Evolutionary conservation across 495 filamentous ascomycete genomes (phyloP), one percentile per base, ranked within the genome.

Genomic region (Chlorociboria aeruginascens): DNA sequence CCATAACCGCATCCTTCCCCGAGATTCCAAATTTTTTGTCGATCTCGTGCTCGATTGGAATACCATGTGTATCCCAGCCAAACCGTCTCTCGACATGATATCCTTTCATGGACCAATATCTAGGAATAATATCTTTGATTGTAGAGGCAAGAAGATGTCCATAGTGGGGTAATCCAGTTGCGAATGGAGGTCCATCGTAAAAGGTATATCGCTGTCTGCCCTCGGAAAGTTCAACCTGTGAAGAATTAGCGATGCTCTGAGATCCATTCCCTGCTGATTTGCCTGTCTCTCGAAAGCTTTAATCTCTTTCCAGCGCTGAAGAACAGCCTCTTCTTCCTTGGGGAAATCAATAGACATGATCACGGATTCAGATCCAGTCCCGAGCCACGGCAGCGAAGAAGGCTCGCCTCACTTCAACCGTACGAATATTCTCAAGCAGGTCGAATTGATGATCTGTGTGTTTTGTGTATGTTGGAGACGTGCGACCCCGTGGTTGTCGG

Each of bases 81-180:
- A 80, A 81, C 32, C 73, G 65, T 38, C 79, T 69, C 66, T 82
- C 78, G 25, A 97, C 90, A 69, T 90, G 81, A 58, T 81, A 80
- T 10, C 92, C 92, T 64, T 93, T 94, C 88, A 95, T 95, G 32
- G 89, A 88, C 92, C 92, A 97, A 62, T 95, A 97, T 53, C 89
- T 69, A 1, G 90, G 89, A 55, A 97, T 92, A 50, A 96, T 89
- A 63, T 97, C 92, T 61, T 98, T 97, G 66, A 96, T 95, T 13
- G 92, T 96, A 17, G 89, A 95, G 14, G 90, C 85, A 49, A 98
- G 79, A 35, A 98, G 70, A 67, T 97, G 92, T 57, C 89, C 93
- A 65, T 97, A 98, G 66, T 97, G 93, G 29, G 92, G 93, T 12
- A 90, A 71, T 40, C 82, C 89, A 16, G 74, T 77, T n/a, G 55